These are phyloP conservation scores for Clonostachys sp. DNA, from an alignment of 2,329 filamentous ascomycete species.

Conservation along the genomic window DNA sequence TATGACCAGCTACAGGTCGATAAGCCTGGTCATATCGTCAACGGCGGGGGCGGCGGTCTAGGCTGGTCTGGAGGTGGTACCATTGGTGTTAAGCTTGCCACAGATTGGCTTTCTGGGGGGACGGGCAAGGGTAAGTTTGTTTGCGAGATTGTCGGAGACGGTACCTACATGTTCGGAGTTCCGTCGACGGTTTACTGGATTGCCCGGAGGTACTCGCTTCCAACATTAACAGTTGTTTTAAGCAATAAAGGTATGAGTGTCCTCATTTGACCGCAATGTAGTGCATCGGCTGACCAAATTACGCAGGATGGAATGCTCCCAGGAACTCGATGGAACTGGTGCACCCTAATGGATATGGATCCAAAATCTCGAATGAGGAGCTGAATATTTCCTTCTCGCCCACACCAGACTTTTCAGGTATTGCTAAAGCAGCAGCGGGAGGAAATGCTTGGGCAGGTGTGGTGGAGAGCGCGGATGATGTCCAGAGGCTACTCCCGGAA, in stretches of 20 bases:
- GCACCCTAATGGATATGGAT: conserved; percentile 51
- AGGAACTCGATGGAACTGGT: conserved; percentile 51
- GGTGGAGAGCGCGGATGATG: conserved; percentile 38
- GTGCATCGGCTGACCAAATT: conserved; percentile 6
- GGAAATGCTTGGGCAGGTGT: conserved; percentile 45
- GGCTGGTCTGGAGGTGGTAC: conserved; percentile 25
- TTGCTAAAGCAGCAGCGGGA: conserved; percentile 54
- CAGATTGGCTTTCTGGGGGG: conserved; percentile 13
- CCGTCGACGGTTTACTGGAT: conserved; percentile 10
- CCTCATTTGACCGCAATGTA: neutral
- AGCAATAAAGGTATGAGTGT: conserved; percentile 32
- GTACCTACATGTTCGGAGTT: conserved; percentile 10
- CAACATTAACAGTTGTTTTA: conserved; percentile 10
- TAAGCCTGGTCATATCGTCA: conserved; percentile 21
- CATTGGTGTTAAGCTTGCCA: conserved; percentile 18
- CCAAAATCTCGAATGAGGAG: conserved; percentile 52
- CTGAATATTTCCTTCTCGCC: conserved; percentile 59
- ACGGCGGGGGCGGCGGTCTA: conserved; percentile 20
- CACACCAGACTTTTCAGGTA: conserved; percentile 52
- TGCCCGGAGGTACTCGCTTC: conserved; percentile 6
- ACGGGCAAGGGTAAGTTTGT: conserved; percentile 20
- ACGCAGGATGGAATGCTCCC: conserved; percentile 55
- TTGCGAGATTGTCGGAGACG: conserved; percentile 8
- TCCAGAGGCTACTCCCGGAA: conserved; percentile 40
- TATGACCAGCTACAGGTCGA: conserved; percentile 56